phyloP scores from a whole-genome alignment of 2,329 filamentous ascomycete species.

The Cyanodermella asteris region DNA sequence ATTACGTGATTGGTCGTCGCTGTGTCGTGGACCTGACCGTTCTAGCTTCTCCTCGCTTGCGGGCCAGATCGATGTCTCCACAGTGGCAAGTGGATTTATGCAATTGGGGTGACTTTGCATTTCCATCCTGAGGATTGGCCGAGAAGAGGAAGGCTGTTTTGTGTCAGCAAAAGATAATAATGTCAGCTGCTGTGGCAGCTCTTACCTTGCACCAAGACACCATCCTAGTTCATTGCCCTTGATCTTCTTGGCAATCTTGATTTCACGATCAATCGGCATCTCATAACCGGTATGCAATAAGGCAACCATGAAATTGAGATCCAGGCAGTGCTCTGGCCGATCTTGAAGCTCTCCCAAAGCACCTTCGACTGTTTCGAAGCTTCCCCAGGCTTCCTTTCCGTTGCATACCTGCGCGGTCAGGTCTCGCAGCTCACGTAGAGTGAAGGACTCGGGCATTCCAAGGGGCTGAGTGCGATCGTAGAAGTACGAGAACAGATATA shows the following conservation, averaged over 20 bases:
- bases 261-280: constrained; percentile 89
- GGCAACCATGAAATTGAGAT: constrained; percentile 90
- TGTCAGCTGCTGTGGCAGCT: constrained; percentile 4
- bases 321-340: constrained; percentile 77
- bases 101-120: constrained; percentile 62
- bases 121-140: constrained; percentile 69
- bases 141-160: constrained; percentile 54
- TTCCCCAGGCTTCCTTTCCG: constrained; percentile 55
- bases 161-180: constrained; percentile 16
- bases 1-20: too few relatives aligned
- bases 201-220: constrained; percentile 90
- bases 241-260: constrained; percentile 98
- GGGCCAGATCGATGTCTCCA: neutral
- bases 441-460: constrained; percentile 97
- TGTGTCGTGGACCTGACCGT: too few relatives aligned
- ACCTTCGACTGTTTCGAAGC: constrained; percentile 53
- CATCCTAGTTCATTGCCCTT: constrained; percentile 91
- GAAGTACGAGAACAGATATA: constrained; percentile 97
- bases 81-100: constrained; percentile 25
- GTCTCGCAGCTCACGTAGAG: constrained; percentile 69
- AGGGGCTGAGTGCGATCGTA: constrained; percentile 84
- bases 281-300: constrained; percentile 90
- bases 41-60: neutral
- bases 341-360: constrained; percentile 62
- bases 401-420: constrained; percentile 68